These are phyloP conservation scores for Calonectria hawksworthii DNA, from an alignment of 2,329 filamentous ascomycete species.

Conservation along the genomic window DNA sequence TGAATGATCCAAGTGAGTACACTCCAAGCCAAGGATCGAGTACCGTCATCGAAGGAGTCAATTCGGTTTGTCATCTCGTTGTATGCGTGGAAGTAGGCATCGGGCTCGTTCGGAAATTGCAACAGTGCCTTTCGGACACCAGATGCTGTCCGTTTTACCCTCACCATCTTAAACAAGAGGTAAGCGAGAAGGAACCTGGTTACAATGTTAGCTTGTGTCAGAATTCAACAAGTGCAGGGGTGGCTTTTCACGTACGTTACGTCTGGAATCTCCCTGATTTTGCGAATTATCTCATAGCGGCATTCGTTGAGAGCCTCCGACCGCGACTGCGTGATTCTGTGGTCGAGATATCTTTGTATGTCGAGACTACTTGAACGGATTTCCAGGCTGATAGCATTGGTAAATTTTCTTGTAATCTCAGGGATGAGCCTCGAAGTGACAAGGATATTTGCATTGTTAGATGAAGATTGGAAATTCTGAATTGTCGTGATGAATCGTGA, in stretches of 20 bases:
- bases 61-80: not conserved
- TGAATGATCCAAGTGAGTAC: constrained; percentile 1
- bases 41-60: not conserved
- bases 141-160: not conserved
- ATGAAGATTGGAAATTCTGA: not conserved
- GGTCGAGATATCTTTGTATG: not conserved
- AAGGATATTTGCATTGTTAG: not conserved
- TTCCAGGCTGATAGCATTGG: not conserved
- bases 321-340: not conserved
- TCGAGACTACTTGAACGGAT: not conserved
- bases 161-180: not conserved
- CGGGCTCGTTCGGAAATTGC: not conserved
- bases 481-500: not conserved
- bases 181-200: not conserved
- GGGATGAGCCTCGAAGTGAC: not conserved
- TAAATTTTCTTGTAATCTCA: not conserved
- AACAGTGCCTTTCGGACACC: not conserved
- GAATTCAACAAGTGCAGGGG: not conserved
- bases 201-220: not conserved
- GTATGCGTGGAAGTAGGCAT: not conserved
- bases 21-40: not conserved
- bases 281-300: not conserved
- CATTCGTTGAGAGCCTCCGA: not conserved
- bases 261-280: not conserved
- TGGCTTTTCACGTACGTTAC: not conserved